These are phyloP conservation scores for Acer campestre DNA, from an alignment of 345 rosid genomes.

Conservation along the genomic window DNA sequence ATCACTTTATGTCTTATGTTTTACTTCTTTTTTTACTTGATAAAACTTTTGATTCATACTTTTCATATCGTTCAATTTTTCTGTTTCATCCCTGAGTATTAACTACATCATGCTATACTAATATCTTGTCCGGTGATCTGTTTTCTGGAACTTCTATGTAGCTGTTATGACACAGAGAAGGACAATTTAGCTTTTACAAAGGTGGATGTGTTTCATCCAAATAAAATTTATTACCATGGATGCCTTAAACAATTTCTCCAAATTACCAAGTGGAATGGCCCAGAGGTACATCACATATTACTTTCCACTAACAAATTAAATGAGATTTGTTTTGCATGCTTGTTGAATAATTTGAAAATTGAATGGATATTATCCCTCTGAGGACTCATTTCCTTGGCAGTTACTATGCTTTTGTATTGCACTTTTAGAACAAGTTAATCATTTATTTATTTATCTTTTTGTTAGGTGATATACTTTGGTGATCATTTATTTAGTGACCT, in stretches of 20 bases:
- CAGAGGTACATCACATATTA: conserved; percentile 66
- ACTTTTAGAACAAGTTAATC: not conserved
- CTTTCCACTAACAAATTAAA: not conserved
- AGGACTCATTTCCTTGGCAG: not conserved
- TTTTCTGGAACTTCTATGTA: conserved; percentile 35
- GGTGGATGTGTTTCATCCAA: conserved; percentile 76
- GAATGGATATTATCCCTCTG: conserved; percentile 10
- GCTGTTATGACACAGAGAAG: conserved; percentile 87
- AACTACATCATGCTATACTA: not conserved
- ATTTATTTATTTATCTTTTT: conserved; percentile 16
- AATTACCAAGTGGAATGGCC: conserved; percentile 95
- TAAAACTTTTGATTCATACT: not conserved
- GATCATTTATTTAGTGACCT: conserved; percentile 98
- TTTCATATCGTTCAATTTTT: not conserved
- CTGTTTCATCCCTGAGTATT: not conserved
- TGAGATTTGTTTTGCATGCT: conserved; percentile 12
- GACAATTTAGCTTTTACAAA: conserved; percentile 83
- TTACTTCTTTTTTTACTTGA: not conserved
- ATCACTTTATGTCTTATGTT: not conserved
- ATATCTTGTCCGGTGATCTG: conserved; percentile 9
- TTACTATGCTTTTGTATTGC: not conserved
- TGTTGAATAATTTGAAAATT: conserved; percentile 3
- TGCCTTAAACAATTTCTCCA: conserved; percentile 85
- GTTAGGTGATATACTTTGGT: conserved; percentile 93
- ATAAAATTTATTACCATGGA: conserved; percentile 89